phyloP scores from a whole-genome alignment of 1,139 yeast genomes.

The Geotrichum klebahnii region DNA sequence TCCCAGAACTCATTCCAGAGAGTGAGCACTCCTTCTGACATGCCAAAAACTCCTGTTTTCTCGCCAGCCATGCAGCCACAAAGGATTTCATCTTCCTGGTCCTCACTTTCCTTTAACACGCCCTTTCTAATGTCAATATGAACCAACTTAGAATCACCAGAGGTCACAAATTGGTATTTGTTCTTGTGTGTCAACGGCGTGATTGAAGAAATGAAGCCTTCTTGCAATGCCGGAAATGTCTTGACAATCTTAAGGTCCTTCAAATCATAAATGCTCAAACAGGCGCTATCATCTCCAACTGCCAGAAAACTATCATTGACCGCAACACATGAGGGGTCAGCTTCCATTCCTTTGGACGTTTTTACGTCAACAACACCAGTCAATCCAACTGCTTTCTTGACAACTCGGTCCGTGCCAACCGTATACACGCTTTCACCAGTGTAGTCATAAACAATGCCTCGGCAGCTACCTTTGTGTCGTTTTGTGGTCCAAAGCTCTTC shows the following conservation, averaged over 20 bases:
- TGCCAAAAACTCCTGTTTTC: conserved; percentile 67
- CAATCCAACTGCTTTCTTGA: conserved; percentile 67
- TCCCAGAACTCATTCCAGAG: conserved; percentile 69
- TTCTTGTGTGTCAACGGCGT: conserved; percentile 49
- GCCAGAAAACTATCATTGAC: conserved; percentile 61
- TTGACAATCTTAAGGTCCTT: conserved; percentile 42
- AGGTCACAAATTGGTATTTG: conserved; percentile 78
- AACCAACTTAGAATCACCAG: conserved; percentile 79
- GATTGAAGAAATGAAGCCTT: conserved; percentile 66
- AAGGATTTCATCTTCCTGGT: conserved; percentile 87
- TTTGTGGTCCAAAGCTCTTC: conserved; percentile 71
- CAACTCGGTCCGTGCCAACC: conserved; percentile 73
- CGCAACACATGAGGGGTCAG: conserved; percentile 62
- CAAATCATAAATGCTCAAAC: conserved; percentile 59
- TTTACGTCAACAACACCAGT: conserved; percentile 76
- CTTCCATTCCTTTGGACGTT: conserved; percentile 36
- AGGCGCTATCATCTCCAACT: conserved; percentile 79
- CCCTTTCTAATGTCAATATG: conserved; percentile 78
- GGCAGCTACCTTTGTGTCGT: conserved; percentile 85
- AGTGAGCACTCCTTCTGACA: conserved; percentile 90
- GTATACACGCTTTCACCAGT: conserved; percentile 52
- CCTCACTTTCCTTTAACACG: conserved; percentile 58
- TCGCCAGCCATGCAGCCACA: conserved; percentile 63
- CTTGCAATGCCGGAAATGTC: conserved; percentile 52
- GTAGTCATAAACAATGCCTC: conserved; percentile 67